Evolutionary conservation across 2,329 filamentous ascomycete genomes (phyloP).

Genomic region (Paraconiothyrium brasiliense): DNA sequence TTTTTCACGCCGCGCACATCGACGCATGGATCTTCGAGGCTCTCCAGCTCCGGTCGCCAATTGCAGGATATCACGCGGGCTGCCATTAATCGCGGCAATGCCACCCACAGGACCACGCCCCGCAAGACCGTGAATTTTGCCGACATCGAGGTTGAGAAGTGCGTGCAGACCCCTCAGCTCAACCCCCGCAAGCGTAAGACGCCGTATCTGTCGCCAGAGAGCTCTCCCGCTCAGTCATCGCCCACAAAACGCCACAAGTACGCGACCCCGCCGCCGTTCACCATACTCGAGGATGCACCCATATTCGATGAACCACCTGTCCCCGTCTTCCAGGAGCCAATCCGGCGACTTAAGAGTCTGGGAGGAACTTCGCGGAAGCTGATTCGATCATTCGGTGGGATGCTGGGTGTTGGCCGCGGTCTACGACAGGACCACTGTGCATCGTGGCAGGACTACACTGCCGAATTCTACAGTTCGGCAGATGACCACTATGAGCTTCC

Average conservation of each 20-base stretch:
- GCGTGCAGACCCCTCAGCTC: constrained; percentile 43
- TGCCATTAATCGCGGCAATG: constrained; percentile 53
- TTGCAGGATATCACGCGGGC: constrained; percentile 60
- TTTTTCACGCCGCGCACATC: constrained; percentile 60
- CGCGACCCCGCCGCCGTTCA: constrained; percentile 39
- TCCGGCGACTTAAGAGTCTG: constrained; percentile 49
- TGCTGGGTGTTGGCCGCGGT: constrained; percentile 51
- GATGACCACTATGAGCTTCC: constrained; percentile 63
- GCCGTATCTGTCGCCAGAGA: constrained; percentile 52
- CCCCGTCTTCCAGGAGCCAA: constrained; percentile 40
- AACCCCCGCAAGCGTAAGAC: constrained; percentile 49
- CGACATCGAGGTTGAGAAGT: constrained; percentile 38
- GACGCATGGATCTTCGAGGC: constrained; percentile 39
- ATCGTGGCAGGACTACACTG: constrained; percentile 68
- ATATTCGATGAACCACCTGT: constrained; percentile 34
- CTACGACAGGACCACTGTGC: constrained; percentile 52
- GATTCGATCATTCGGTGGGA: constrained; percentile 58
- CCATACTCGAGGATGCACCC: constrained; percentile 44
- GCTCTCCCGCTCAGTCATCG: constrained; percentile 53
- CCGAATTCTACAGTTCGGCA: constrained; percentile 67
- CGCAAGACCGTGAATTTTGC: constrained; percentile 53
- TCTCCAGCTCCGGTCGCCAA: constrained; percentile 55
- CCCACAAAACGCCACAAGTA: constrained; percentile 51
- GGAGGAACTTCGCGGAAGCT: constrained; percentile 51
- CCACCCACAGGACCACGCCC: constrained; percentile 39